Conservation (phyloP, 805 yeast species). For the Yarrowia sp. region DNA sequence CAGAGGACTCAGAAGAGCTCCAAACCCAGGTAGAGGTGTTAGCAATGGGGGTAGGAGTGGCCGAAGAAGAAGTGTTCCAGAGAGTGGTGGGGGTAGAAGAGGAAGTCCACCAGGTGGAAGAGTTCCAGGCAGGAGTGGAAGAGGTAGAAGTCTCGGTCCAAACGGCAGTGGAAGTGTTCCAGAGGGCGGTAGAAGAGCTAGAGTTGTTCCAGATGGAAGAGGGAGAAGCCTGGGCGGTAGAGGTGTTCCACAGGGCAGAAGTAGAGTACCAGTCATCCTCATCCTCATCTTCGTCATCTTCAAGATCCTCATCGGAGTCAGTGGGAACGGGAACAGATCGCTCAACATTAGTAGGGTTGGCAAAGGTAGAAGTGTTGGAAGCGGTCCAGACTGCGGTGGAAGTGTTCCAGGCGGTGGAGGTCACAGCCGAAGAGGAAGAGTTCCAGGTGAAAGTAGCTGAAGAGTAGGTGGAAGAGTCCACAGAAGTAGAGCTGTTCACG, state of each 20-base stretch:
- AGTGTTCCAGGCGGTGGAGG: not conserved
- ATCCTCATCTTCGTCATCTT: not conserved
- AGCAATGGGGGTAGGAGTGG: not conserved
- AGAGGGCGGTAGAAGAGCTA: not conserved
- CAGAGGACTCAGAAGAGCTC: too few species aligned
- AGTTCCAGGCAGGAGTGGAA: not conserved
- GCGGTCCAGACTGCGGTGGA: slow-evolving; percentile 14
- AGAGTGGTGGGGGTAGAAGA: not conserved
- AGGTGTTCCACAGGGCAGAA: not conserved
- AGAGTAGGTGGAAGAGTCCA: not conserved
- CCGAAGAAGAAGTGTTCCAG: not conserved
- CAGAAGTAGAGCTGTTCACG: not conserved
- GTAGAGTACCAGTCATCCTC: not conserved
- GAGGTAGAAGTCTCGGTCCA: not conserved
- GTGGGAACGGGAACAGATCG: slow-evolving; percentile 1
- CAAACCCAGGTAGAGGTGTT: not conserved
- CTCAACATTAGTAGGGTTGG: not conserved
- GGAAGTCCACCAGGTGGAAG: not conserved
- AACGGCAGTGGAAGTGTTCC: not conserved
- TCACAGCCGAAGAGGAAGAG: not conserved
- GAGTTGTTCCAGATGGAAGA: not conserved
- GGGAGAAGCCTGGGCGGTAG: not conserved
- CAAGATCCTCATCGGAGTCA: not conserved
- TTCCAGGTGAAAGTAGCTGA: not conserved
- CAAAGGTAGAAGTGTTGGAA: slow-evolving; percentile 9